Evolutionary conservation across 768 basidiomycete species (phyloP).

Genomic region (Strobilomyces dryophilus): DNA sequence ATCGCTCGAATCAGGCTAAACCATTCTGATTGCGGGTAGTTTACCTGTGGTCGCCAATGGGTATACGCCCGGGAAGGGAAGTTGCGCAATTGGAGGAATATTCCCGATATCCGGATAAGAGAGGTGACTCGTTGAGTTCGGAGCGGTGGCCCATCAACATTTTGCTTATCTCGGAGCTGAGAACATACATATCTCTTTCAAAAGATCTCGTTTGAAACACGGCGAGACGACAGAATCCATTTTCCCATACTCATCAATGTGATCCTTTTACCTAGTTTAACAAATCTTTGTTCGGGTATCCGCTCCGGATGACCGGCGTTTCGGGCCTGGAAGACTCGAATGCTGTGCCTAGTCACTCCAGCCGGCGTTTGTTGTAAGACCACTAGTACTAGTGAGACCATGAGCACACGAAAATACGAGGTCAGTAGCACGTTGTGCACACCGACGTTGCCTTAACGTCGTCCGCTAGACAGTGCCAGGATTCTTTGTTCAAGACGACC

Average conservation of each 20-base stretch:
- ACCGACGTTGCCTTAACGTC: neutral
- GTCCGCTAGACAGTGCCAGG: neutral
- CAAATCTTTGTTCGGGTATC: too few relatives aligned
- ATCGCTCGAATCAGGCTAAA: neutral
- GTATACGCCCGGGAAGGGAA: neutral
- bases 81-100: conserved; percentile 1
- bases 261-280: too few relatives aligned
- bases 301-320: too few relatives aligned
- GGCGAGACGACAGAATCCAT: too few relatives aligned
- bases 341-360: neutral
- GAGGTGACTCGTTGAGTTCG: neutral
- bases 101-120: neutral
- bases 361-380: too few relatives aligned
- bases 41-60: conserved; percentile 26
- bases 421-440: neutral
- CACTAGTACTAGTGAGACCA: neutral
- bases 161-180: too few relatives aligned
- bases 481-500: neutral
- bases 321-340: neutral
- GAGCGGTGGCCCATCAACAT: neutral
- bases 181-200: too few relatives aligned
- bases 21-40: conserved; percentile 3
- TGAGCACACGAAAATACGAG: neutral
- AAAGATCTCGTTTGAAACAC: too few relatives aligned
- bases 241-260: too few relatives aligned